Evolutionary conservation across 495 filamentous ascomycete genomes (phyloP).

Genomic region (Evansstolkia leycettana): DNA sequence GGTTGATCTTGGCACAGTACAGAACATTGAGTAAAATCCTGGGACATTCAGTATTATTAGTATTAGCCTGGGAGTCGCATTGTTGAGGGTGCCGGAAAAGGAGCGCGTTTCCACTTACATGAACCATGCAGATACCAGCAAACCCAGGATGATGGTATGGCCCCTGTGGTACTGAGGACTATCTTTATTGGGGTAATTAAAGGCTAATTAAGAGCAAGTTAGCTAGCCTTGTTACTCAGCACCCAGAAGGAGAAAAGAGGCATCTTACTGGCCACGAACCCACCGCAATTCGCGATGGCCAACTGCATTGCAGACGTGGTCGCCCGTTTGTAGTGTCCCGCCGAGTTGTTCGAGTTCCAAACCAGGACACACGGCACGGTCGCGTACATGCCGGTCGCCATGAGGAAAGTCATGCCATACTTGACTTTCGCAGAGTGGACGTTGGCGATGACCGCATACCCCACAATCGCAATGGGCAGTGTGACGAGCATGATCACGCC

Average conservation of each 20-base stretch:
- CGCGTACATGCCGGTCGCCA: slow-evolving; percentile 38
- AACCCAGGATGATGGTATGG: slow-evolving; percentile 45
- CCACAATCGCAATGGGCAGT: slow-evolving; percentile 34
- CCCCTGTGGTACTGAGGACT: slow-evolving; percentile 36
- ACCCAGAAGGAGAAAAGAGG: slow-evolving; percentile 8
- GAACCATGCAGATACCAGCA: slow-evolving; percentile 50
- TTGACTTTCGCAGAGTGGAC: slow-evolving; percentile 24
- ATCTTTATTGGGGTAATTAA: slow-evolving; percentile 44
- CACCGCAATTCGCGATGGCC: slow-evolving; percentile 43
- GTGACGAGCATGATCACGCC: slow-evolving; percentile 37
- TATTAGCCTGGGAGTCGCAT: slow-evolving; percentile 5
- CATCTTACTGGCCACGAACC: slow-evolving; percentile 42
- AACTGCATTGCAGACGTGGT: slow-evolving; percentile 43
- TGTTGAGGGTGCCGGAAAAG: background rate
- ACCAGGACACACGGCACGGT: slow-evolving; percentile 38
- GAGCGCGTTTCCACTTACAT: slow-evolving; percentile 49
- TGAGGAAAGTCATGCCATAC: slow-evolving; percentile 45
- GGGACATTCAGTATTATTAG: background rate
- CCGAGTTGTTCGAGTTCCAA: slow-evolving; percentile 47
- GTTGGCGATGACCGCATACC: slow-evolving; percentile 37
- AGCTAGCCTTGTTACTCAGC: background rate
- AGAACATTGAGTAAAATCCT: slow-evolving; percentile 53
- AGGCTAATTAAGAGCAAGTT: slow-evolving; percentile 22
- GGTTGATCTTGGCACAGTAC: slow-evolving; percentile 54
- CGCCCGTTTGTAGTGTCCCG: slow-evolving; percentile 50